These are phyloP conservation scores for Nyssa sinensis DNA, from an alignment of 148 eudicot genomes.

Conservation along the genomic window DNA sequence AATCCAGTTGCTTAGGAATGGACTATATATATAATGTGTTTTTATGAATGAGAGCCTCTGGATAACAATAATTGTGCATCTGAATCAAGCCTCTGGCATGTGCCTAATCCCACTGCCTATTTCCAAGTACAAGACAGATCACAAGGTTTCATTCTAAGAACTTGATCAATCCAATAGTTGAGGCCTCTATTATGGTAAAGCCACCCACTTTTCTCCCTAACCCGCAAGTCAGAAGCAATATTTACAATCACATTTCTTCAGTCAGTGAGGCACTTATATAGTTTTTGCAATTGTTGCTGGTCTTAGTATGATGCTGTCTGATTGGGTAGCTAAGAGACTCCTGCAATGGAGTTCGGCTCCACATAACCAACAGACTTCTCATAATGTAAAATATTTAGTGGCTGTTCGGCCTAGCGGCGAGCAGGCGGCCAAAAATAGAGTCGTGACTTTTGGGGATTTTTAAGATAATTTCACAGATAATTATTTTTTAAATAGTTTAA, in stretches of 20 bases:
- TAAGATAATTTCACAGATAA: too few species aligned
- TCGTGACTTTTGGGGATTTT: too few species aligned
- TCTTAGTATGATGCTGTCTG: constrained; percentile 36
- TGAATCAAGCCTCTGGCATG: too few species aligned
- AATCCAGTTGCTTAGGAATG: too few species aligned
- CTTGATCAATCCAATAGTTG: constrained; percentile 32
- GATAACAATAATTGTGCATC: too few species aligned
- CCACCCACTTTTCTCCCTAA: constrained; percentile 38
- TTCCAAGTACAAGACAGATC: constrained; percentile 47
- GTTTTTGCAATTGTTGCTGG: constrained; percentile 36
- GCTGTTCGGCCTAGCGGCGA: too few species aligned
- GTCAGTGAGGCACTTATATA: constrained; percentile 29
- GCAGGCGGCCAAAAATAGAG: too few species aligned
- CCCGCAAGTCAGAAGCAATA: constrained; percentile 34
- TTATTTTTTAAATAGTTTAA: too few species aligned
- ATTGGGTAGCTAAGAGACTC: constrained; percentile 36
- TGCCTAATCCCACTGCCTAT: constrained; percentile 45
- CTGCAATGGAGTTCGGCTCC: constrained; percentile 24
- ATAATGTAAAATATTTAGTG: too few species aligned
- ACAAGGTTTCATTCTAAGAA: constrained; percentile 13
- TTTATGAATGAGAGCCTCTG: too few species aligned
- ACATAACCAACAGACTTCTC: constrained; percentile 16
- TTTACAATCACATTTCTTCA: constrained; percentile 31
- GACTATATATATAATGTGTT: too few species aligned
- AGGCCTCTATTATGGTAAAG: constrained; percentile 27